Evolutionary conservation across 129 eudicot species (phyloP).

Genomic region (carrot (Daucus carota)): DH1_v3.0 NC_030389.2:25806001-25806500

Average conservation of each 20-base stretch:
- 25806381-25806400: neutral
- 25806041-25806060: no score
- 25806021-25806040: no score
- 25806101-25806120: no score
- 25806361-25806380: neutral
- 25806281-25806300: neutral
- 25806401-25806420: neutral
- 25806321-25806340: neutral
- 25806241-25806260: constrained; percentile 37
- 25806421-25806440: no score
- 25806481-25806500: neutral
- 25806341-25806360: neutral
- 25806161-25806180: constrained; percentile 46
- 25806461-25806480: no score
- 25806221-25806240: constrained; percentile 64
- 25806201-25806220: constrained; percentile 62
- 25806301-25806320: neutral
- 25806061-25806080: no score
- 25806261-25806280: neutral
- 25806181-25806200: constrained; percentile 37
- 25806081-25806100: no score
- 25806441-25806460: no score
- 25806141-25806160: constrained; percentile 62
- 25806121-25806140: constrained; percentile 55
- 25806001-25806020: no score